These are phyloP conservation scores for Pontederia crassipes DNA, from an alignment of 176 grass and related monocot species.

Conservation along the genomic window DNA sequence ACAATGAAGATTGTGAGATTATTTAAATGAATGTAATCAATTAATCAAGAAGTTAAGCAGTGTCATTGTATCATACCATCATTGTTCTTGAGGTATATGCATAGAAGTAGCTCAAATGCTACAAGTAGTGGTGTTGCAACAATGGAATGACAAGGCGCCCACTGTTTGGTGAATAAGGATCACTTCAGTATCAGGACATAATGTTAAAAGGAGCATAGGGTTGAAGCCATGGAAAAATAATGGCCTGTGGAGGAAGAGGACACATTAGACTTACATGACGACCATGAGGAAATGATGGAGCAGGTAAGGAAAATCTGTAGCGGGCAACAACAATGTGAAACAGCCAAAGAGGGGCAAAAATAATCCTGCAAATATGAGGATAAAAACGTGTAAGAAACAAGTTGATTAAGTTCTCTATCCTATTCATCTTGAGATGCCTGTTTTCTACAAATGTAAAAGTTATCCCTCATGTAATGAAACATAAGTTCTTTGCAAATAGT, in stretches of 20 bases:
- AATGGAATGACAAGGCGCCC: slow-evolving; percentile 50
- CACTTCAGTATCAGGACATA: slow-evolving; percentile 8
- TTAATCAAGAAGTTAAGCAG: neutral
- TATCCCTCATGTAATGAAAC: too few relatives aligned
- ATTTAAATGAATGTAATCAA: neutral
- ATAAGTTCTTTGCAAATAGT: too few relatives aligned
- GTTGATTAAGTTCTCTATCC: too few relatives aligned
- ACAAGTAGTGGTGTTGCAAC: slow-evolving; percentile 53
- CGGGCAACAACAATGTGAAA: slow-evolving; percentile 40
- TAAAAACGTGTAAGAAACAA: too few relatives aligned
- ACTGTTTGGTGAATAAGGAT: slow-evolving; percentile 20
- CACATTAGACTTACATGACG: slow-evolving; percentile 23
- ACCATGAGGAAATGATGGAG: slow-evolving; percentile 25
- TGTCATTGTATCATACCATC: slow-evolving; percentile 22
- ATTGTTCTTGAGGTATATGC: slow-evolving; percentile 43
- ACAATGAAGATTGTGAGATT: too few relatives aligned
- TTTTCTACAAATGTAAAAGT: too few relatives aligned
- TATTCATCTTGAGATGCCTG: too few relatives aligned
- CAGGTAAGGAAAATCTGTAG: slow-evolving; percentile 42
- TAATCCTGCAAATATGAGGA: slow-evolving; percentile 24
- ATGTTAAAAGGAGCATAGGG: neutral
- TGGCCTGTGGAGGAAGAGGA: neutral
- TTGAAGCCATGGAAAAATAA: neutral
- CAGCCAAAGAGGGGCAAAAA: slow-evolving; percentile 52
- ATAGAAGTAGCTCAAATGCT: slow-evolving; percentile 64